phyloP scores from a whole-genome alignment of 257 asterid species.

The Vinca minor region DNA sequence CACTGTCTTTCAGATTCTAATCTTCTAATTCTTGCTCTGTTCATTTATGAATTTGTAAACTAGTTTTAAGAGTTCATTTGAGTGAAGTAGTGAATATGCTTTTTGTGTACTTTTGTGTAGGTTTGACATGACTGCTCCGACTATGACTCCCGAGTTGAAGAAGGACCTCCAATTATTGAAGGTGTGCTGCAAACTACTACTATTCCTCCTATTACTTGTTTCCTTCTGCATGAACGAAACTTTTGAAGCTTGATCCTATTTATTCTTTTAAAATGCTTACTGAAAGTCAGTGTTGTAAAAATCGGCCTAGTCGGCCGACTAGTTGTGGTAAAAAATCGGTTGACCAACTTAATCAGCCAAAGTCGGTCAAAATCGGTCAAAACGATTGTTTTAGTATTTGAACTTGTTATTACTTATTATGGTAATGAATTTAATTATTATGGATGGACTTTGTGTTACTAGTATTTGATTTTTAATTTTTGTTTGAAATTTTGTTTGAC shows the following conservation, averaged over 20 bases:
- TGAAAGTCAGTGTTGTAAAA: no score
- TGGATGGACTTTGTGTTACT: no score
- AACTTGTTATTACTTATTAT: no score
- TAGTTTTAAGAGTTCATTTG: background rate
- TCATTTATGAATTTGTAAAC: background rate
- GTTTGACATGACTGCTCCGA: slow-evolving; percentile 95
- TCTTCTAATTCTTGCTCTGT: background rate
- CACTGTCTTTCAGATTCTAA: background rate
- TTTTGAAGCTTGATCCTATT: background rate
- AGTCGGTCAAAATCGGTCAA: no score
- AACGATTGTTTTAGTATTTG: no score
- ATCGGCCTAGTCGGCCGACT: no score
- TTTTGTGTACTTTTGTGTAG: slow-evolving; percentile 23
- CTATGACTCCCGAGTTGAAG: slow-evolving; percentile 78
- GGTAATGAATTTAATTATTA: no score
- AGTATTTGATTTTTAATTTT: no score
- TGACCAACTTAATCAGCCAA: no score
- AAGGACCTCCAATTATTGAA: slow-evolving; percentile 75
- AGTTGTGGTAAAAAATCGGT: no score
- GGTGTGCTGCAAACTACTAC: slow-evolving; percentile 25
- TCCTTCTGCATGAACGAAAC: background rate
- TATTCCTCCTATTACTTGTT: background rate
- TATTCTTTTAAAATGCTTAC: no score
- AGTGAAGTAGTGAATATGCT: background rate
- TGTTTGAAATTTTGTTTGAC: no score